Base-by-base conservation (phyloP, 1,284 basidiomycete species). In the Sporisorium reilianum region DNA sequence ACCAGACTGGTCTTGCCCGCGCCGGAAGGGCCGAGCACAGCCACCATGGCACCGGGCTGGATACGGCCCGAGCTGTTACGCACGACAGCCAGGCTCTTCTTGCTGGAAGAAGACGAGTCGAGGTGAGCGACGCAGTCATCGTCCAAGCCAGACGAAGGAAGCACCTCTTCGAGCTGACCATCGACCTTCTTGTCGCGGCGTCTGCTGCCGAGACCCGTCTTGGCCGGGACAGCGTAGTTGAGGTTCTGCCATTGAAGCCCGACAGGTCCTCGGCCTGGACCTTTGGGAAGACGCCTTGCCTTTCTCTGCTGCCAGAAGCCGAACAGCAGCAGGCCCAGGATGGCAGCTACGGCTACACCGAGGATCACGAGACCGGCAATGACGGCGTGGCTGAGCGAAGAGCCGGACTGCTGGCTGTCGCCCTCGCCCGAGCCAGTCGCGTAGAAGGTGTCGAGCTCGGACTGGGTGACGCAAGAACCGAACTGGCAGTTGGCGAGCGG, bases 1-100 rank as follows among this genome's bases (percentile, higher is more conserved):
- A 81, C 70, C 11, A 81, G 55, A 12, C 73, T 79, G 8, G 73
- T 78, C 59, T 81, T 81, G 32, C 79, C 79, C 7, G 79, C 79
- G 25, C 79, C 79, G 9, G 64, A 70, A 25, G 80, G 71, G 16
- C 80, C 80, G 1, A 81, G 75, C 16, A 81, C 60, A 18, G 76
- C 74, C 3, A 75, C 64, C 64, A 81, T 79, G 22, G 44, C 41
- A 5, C 80, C 80, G 1, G 80, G 74, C 2, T 69, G 60, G 36
- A 73, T 72, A 16, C 55, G 42, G 8, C 75, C 78, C 0, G 70
- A 78, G 59, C 57, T 70, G 53, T 62, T 50, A 28, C 49, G 57
- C 3, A 70, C 49, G 7, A 70, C 57, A 14, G 57, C 5, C 23
- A 70, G 50, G 12, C 49, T 40, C 3, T 38, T 28, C 10, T 50